Percentiles rank a stretch among this genome's conserved stretches.
Conservation (phyloP, 1,139 yeast genomes). For the Lizanozyma gosingica region DNA sequence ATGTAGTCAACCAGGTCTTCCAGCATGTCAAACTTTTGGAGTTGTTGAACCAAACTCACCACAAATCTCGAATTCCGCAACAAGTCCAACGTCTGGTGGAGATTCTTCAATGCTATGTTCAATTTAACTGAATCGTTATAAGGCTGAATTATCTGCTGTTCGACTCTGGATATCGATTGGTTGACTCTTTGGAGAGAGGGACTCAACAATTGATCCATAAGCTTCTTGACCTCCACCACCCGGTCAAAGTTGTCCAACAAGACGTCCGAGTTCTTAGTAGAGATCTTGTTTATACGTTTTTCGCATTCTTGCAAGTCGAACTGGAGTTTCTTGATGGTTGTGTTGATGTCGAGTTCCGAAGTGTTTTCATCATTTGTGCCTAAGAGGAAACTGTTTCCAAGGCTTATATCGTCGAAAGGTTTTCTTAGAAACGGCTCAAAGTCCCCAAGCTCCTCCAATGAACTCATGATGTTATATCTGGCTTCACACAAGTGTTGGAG, state of each 20-base stretch:
- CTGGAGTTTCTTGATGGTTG: background rate
- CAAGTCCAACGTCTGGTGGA: background rate
- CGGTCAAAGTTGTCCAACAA: background rate
- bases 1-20: conserved; percentile 5
- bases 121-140: background rate
- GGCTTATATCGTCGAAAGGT: background rate
- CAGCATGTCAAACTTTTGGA: conserved; percentile 8
- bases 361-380: background rate
- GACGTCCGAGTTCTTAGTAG: background rate
- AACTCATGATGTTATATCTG: background rate
- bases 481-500: too few species aligned
- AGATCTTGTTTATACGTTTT: background rate
- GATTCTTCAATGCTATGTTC: background rate
- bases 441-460: background rate
- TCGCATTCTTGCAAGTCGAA: background rate
- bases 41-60: background rate
- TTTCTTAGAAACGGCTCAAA: background rate
- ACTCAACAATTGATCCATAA: background rate
- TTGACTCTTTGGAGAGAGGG: background rate
- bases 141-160: background rate
- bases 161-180: background rate
- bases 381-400: background rate
- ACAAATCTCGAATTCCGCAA: background rate
- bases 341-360: background rate
- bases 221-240: background rate